phyloP scores from a whole-genome alignment of 495 filamentous ascomycete genomes.

The Lindgomyces ingoldianus region DNA sequence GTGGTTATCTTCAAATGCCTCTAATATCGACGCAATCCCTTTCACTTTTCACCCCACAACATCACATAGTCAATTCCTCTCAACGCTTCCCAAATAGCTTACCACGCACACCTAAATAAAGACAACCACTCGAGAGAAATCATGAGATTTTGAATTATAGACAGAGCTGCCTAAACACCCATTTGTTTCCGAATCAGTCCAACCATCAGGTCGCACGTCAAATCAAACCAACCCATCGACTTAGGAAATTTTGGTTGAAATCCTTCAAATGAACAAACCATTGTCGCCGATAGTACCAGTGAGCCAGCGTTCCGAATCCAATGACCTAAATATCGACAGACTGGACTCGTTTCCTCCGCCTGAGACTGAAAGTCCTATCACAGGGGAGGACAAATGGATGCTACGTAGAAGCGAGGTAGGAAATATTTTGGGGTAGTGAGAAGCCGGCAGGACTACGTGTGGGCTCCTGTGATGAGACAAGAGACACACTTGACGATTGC shows the following conservation, averaged over 20 bases:
- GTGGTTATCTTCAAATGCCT: too few relatives aligned
- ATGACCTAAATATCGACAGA: background rate
- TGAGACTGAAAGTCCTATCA: background rate
- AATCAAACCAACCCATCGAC: background rate
- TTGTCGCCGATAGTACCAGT: background rate
- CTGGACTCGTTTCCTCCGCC: background rate
- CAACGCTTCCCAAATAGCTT: too few relatives aligned
- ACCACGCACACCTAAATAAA: too few relatives aligned
- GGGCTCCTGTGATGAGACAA: background rate
- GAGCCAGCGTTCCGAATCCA: background rate
- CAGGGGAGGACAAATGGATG: background rate
- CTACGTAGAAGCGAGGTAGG: background rate
- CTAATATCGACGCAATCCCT: too few relatives aligned
- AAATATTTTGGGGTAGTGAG: background rate
- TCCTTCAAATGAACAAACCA: background rate
- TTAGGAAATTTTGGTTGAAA: background rate
- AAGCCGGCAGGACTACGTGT: background rate
- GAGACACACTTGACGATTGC: background rate
- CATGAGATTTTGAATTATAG: too few relatives aligned
- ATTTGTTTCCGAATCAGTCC: background rate
- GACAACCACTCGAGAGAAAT: too few relatives aligned
- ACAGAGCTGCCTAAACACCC: background rate
- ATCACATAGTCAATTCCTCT: too few relatives aligned
- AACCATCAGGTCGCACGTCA: background rate
- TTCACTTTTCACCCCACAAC: too few relatives aligned